Percentiles rank a stretch among this genome's conserved stretches.
Conservation (phyloP, 2,329 filamentous ascomycete genomes). For the Penicillium palitans region DNA sequence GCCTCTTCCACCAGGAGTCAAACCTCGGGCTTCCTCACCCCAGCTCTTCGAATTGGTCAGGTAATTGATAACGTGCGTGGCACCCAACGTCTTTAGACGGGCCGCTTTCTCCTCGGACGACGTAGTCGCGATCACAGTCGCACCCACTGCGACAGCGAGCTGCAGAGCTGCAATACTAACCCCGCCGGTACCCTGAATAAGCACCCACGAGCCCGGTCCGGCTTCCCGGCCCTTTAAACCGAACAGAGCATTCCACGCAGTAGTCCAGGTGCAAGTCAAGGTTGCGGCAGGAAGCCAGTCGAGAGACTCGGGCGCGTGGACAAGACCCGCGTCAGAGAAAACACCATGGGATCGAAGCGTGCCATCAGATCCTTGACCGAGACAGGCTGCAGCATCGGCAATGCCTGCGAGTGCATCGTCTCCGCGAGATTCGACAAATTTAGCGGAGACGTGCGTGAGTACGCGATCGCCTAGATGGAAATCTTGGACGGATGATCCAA, state of each 20-base stretch:
- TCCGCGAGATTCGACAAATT: neutral
- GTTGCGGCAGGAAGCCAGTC: slow-evolving; percentile 5
- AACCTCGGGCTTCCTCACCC: slow-evolving; percentile 12
- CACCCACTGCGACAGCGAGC: slow-evolving; percentile 52
- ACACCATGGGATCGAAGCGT: neutral
- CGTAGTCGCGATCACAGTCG: slow-evolving; percentile 59
- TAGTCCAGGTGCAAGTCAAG: slow-evolving; percentile 11
- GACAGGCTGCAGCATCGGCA: neutral
- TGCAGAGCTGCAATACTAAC: slow-evolving; percentile 45
- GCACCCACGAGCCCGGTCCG: slow-evolving; percentile 50
- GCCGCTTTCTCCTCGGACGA: slow-evolving; percentile 53
- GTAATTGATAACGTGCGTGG: slow-evolving; percentile 60
- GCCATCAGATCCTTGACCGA: neutral
- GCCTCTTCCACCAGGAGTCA: slow-evolving; percentile 28
- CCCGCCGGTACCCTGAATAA: slow-evolving; percentile 55
- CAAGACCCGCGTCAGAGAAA: neutral
- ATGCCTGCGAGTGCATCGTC: neutral
- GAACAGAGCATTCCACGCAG: slow-evolving; percentile 8
- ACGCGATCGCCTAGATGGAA: neutral
- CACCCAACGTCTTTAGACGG: slow-evolving; percentile 54
- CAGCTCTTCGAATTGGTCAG: slow-evolving; percentile 33
- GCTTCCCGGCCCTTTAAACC: slow-evolving; percentile 6
- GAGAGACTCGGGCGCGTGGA: neutral
- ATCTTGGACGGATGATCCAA: neutral
- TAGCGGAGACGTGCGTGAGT: neutral